Evolutionary conservation across 2,329 filamentous ascomycete genomes (phyloP).

Genomic region (Sporothrix phasma): DNA sequence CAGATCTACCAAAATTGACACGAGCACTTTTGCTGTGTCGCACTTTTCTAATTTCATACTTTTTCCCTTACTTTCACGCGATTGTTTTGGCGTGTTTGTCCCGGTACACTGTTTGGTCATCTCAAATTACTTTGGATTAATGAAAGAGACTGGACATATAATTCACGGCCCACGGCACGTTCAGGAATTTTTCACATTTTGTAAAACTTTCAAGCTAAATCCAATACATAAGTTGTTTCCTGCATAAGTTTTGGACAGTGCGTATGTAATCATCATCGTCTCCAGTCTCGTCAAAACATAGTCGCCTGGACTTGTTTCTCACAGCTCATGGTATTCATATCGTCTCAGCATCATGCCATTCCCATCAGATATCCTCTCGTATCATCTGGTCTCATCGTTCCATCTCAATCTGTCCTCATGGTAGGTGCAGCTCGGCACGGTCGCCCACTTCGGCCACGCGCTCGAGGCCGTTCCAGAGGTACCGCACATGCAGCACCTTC

Average conservation of each 20-base stretch:
- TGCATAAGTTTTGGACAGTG: not conserved
- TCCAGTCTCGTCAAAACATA: not conserved
- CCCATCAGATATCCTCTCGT: not conserved
- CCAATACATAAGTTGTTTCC: not conserved
- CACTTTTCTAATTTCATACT: not conserved
- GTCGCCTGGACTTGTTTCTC: not conserved
- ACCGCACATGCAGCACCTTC: constrained; percentile 39
- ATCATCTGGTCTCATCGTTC: not conserved
- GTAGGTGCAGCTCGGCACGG: constrained; percentile 28
- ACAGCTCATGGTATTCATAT: not conserved
- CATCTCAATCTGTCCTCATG: constrained; percentile 13
- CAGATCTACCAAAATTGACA: not conserved
- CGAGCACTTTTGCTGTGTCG: not conserved
- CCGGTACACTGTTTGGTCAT: too few relatives aligned
- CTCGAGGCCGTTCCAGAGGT: constrained; percentile 31
- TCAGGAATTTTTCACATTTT: too few relatives aligned
- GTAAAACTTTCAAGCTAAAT: not conserved
- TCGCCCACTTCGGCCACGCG: constrained; percentile 29
- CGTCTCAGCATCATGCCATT: not conserved
- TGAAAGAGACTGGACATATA: too few relatives aligned
- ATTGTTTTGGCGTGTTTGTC: not conserved
- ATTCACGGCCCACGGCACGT: not conserved
- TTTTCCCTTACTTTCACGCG: not conserved
- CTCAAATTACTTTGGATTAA: not conserved
- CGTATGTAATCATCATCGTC: too few relatives aligned